These are phyloP conservation scores for Vitis riparia DNA, from an alignment of 164 flowering plant species.

Conservation along the genomic window DNA sequence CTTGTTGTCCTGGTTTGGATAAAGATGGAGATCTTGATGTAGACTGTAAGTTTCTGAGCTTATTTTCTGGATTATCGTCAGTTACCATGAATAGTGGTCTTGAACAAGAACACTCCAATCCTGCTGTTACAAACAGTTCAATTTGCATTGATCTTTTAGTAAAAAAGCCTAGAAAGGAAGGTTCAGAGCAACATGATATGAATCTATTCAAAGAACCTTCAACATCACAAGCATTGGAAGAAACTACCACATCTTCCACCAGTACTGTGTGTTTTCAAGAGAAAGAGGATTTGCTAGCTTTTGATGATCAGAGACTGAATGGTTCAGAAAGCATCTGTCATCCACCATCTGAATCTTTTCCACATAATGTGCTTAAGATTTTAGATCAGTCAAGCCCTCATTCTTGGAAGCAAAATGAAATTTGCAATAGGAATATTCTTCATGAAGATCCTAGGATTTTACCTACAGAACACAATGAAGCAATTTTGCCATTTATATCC, in stretches of 20 bases:
- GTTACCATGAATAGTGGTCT: constrained; percentile 13
- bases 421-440: constrained; percentile 3
- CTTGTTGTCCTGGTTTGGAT: constrained; percentile 13
- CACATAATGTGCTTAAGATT: constrained; percentile 12
- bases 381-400: constrained; percentile 23
- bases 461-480: constrained; percentile 22
- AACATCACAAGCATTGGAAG: constrained; percentile 3
- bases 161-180: constrained; percentile 12
- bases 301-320: constrained; percentile 17
- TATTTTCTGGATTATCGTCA: constrained; percentile 36
- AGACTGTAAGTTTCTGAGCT: constrained; percentile 18
- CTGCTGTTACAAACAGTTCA: constrained; percentile 9
- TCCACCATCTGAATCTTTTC: constrained; percentile 11
- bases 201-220: constrained; percentile 21
- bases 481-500: constrained; percentile 17
- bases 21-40: constrained; percentile 25
- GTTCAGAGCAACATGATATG: constrained; percentile 11
- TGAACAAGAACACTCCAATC: constrained; percentile 7
- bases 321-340: constrained; percentile 12
- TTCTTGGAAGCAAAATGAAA: constrained; percentile 18
- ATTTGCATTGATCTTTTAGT: constrained; percentile 16
- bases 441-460: constrained; percentile 14
- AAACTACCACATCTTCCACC: background rate
- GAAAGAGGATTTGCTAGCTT: constrained; percentile 14
- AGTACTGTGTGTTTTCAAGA: too few species aligned